A percentile compares a stretch with the other conserved stretches of the same genome.
phyloP scores from a whole-genome alignment of 208 protist species.

The Crithidia thermophila region DNA sequence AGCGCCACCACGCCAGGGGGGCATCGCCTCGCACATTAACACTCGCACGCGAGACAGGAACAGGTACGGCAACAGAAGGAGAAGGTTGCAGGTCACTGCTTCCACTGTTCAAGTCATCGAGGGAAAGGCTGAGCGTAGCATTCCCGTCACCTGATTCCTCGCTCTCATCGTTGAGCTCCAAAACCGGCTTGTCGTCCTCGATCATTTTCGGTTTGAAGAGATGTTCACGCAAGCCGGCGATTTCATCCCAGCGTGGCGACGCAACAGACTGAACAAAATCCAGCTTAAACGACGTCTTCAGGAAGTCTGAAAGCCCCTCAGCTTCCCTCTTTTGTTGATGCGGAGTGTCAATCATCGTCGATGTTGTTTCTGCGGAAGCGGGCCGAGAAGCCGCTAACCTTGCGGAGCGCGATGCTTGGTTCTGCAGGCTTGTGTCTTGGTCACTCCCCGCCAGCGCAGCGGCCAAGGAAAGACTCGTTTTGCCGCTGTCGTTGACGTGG shows the following conservation, averaged over 20 bases:
- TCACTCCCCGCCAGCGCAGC: no score
- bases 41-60: conserved; percentile 7
- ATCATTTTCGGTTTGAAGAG: neutral
- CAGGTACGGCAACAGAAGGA: neutral
- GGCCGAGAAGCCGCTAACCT: no score
- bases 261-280: conserved; percentile 31
- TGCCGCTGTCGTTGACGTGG: no score
- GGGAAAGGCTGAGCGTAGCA: no score
- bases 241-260: conserved; percentile 24
- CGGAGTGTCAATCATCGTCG: neutral
- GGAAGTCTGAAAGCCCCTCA: neutral
- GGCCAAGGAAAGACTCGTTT: no score
- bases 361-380: neutral
- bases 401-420: no score
- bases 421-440: no score
- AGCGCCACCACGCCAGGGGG: conserved; percentile 28
- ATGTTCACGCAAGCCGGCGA: conserved; percentile 17
- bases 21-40: conserved; percentile 39
- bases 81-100: neutral
- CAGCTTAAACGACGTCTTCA: neutral
- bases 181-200: neutral
- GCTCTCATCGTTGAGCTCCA: no score
- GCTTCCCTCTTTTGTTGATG: no score
- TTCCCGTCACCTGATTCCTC: no score
- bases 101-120: no score